Percentiles rank a stretch among this genome's conserved stretches.
These are phyloP conservation scores for Pseudogymnoascus sp. DNA, from an alignment of 2,329 filamentous ascomycete species.

Conservation along the genomic window DNA sequence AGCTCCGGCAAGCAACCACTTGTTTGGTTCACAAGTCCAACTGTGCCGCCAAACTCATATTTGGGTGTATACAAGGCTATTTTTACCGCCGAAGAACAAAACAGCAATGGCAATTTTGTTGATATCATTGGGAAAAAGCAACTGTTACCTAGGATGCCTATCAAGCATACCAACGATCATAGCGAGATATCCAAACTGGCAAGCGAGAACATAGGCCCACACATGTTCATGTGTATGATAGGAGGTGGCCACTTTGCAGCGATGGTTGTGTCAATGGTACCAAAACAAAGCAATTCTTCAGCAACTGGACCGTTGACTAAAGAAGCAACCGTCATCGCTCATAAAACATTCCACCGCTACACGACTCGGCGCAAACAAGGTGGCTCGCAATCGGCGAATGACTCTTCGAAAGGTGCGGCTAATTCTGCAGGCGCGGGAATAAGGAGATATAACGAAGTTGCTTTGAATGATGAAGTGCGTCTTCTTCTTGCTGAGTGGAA, in stretches of 20 bases:
- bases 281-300: conserved; percentile 62
- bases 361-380: conserved; percentile 94
- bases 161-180: conserved; percentile 39
- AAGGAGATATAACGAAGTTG: conserved; percentile 88
- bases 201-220: conserved; percentile 58
- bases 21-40: conserved; percentile 74
- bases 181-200: conserved; percentile 50
- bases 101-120: conserved; percentile 50
- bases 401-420: conserved; percentile 85
- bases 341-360: conserved; percentile 97
- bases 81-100: conserved; percentile 63
- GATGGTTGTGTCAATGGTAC: conserved; percentile 85
- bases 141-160: conserved; percentile 50
- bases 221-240: conserved; percentile 97
- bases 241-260: conserved; percentile 95
- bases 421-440: conserved; percentile 88
- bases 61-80: conserved; percentile 81
- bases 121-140: conserved; percentile 70
- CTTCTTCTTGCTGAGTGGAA: conserved; percentile 78
- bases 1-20: conserved; percentile 62
- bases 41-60: conserved; percentile 67
- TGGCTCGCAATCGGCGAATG: conserved; percentile 87
- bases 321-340: conserved; percentile 79
- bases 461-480: conserved; percentile 80
- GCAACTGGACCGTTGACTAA: conserved; percentile 64